Percentiles rank a stretch among this genome's conserved stretches.
These are phyloP conservation scores for Pelargonium cotyledonis DNA, from an alignment of 441 rosid genomes.

Conservation along the genomic window DNA sequence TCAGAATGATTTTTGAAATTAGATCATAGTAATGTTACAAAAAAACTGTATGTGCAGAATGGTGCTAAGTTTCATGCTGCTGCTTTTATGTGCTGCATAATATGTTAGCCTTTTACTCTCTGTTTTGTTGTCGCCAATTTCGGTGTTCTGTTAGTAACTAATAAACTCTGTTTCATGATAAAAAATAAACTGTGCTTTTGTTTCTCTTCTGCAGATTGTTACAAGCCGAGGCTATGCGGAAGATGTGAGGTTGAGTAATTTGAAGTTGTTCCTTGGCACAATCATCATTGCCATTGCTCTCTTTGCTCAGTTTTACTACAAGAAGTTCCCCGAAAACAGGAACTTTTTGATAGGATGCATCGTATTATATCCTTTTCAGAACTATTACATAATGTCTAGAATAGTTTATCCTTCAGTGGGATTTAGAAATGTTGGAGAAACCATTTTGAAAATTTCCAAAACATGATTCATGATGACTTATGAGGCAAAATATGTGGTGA, in stretches of 20 bases:
- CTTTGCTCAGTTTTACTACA: conserved; percentile 2
- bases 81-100: neutral
- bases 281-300: conserved; percentile 6
- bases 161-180: no score
- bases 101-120: neutral
- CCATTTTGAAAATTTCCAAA: neutral
- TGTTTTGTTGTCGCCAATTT: neutral
- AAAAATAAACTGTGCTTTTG: neutral
- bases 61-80: no score
- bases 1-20: no score
- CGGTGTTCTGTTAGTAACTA: neutral
- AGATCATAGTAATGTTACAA: no score
- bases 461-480: neutral
- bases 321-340: conserved; percentile 2
- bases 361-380: neutral
- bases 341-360: conserved; percentile 4
- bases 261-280: neutral
- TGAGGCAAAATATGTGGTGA: neutral
- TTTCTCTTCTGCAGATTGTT: neutral
- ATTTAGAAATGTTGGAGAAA: neutral
- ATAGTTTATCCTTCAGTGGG: neutral
- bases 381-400: neutral
- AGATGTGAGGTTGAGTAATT: conserved; percentile 1
- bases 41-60: no score
- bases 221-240: neutral